Conservation (phyloP, 139 green algal species). For the Chlamydomonas applanata region DNA sequence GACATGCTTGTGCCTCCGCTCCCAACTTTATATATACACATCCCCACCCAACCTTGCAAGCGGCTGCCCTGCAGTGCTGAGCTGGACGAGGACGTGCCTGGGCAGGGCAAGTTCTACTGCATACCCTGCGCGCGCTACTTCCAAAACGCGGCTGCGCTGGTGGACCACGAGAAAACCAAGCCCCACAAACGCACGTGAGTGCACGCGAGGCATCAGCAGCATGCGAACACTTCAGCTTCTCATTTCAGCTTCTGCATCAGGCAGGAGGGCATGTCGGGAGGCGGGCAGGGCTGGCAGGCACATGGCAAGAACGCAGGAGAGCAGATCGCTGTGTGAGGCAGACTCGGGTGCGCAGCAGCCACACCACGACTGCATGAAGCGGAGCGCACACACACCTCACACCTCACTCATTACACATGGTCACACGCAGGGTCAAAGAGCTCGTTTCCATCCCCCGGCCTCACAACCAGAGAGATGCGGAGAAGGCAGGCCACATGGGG, state of each 20-base stretch:
- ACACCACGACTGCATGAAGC: no score
- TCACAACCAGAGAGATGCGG: slow-evolving; percentile 81
- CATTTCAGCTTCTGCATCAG: no score
- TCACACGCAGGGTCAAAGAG: slow-evolving; percentile 55
- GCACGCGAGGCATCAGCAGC: not conserved
- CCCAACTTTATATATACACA: no score
- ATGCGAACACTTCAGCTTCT: no score
- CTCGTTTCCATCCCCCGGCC: slow-evolving; percentile 60
- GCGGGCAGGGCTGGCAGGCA: not conserved
- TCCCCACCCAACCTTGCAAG: no score
- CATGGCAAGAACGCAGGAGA: not conserved
- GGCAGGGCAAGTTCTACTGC: slow-evolving; percentile 66
- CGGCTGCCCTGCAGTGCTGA: slow-evolving; percentile 40
- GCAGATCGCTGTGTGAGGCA: no score
- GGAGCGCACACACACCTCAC: not conserved
- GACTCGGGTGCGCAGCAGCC: no score
- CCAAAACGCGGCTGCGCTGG: slow-evolving; percentile 49
- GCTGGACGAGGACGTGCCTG: slow-evolving; percentile 79
- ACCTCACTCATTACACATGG: not conserved
- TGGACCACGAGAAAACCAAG: slow-evolving; percentile 65
- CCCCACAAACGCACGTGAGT: slow-evolving; percentile 67
- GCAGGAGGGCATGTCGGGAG: no score
- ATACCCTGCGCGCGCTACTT: slow-evolving; percentile 65
- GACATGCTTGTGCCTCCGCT: no score
- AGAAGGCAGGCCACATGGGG: slow-evolving; percentile 74